Percentiles rank a stretch among this genome's conserved stretches.
phyloP scores from a whole-genome alignment of 1,284 basidiomycete species.

The Jaminaea rosea region DNA sequence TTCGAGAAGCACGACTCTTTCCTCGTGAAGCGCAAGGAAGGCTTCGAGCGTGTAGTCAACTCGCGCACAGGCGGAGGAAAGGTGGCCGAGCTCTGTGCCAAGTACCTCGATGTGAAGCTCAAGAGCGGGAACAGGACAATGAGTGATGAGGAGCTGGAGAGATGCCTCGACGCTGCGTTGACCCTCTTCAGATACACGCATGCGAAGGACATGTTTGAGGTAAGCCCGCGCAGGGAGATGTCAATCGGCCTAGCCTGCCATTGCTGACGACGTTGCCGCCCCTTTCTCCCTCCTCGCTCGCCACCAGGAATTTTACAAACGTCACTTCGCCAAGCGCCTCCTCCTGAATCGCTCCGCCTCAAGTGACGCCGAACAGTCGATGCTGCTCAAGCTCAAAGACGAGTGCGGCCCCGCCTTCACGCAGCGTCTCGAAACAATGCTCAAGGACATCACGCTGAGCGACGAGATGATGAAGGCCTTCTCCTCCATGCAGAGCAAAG shows the following conservation, averaged over 20 bases:
- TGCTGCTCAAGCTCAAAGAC: constrained; percentile 83
- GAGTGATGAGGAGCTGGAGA: constrained; percentile 63
- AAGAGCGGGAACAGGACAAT: constrained; percentile 69
- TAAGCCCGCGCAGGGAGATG: too few relatives aligned
- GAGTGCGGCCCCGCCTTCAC: constrained; percentile 78
- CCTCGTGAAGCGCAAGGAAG: constrained; percentile 54
- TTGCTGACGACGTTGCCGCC: too few relatives aligned
- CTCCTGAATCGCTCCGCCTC: constrained; percentile 77
- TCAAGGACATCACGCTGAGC: constrained; percentile 70
- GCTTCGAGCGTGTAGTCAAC: constrained; percentile 73
- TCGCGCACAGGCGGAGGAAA: constrained; percentile 61
- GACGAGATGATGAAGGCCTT: constrained; percentile 58
- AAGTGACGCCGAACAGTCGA: constrained; percentile 78
- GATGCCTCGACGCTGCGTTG: constrained; percentile 65
- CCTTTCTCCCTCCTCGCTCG: too few relatives aligned
- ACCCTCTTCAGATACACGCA: constrained; percentile 72
- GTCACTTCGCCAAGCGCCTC: constrained; percentile 76
- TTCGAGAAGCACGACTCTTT: constrained; percentile 39
- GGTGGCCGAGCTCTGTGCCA: constrained; percentile 90
- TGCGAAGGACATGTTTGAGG: constrained; percentile 52
- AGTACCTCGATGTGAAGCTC: constrained; percentile 76
- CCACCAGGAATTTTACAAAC: constrained; percentile 86
- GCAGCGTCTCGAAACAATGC: constrained; percentile 79
- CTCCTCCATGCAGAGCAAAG: constrained; percentile 47
- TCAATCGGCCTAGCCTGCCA: too few relatives aligned